Evolutionary conservation across 2,329 filamentous ascomycete species (phyloP), one percentile per base, ranked within the genome.

Genomic region (Cercospora sp.): DNA sequence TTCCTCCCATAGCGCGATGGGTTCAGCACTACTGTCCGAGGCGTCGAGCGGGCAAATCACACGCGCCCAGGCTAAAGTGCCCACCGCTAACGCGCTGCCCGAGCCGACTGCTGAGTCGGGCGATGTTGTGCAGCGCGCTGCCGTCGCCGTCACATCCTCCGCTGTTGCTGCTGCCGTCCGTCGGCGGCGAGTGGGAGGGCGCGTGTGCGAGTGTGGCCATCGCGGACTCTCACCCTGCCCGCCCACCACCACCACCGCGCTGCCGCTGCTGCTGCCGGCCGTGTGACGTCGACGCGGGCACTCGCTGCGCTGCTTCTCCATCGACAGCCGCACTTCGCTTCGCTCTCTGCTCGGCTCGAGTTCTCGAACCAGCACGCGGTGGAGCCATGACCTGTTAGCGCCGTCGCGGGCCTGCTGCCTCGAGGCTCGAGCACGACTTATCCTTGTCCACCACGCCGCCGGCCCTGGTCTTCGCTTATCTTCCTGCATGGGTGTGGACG

Each of bases 1-100:
- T 64, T 64, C 51, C 48, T 57, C 62, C 30, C 61, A 64, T 63
- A 64, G 62, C 62, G 62, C 62, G 62, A 64, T 57, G 30, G 62
- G 62, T 42, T 64, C 42, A 30, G 53, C 26, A 20, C 53, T 33
- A 33, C 48, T 64, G 62, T 53, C 60, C 60, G 60, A 63, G 60
- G 59, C 59, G 59, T 61, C 59, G 59, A n/a, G 42, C 62, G 48
- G 62, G 62, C 60, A 63, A 63, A 63, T 63, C 60, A 63, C 30
- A 53, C 20, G 48, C 33, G 36, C 18, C n/a, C 59, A 45, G 39
- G 60, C 62, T 64, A 64, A 33, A 55, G 51, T 58, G 28, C 62
- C 45, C 62, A 30, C 39, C 30, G 31, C 62, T 62, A 62, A 62
- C 36, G 59, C 60, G 39, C 42, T 26, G 62, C 62, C 26, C 53